Evolutionary conservation across 2,329 filamentous ascomycete species (phyloP).

Genomic region (Coniella vitis): DNA sequence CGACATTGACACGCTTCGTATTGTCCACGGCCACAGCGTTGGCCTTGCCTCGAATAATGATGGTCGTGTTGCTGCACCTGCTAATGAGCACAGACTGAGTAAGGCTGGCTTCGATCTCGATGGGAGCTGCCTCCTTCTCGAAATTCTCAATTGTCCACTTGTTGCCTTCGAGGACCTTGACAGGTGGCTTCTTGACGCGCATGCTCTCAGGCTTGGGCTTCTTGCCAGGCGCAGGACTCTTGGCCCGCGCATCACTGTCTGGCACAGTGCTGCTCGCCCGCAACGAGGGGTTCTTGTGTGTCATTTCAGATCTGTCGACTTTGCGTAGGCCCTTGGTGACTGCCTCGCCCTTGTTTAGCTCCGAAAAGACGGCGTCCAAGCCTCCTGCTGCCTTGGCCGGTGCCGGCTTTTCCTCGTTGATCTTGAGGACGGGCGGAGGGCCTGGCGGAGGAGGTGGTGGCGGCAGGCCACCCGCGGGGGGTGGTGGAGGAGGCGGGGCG

Average conservation of each 20-base stretch:
- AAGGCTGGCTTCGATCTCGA: conserved; percentile 76
- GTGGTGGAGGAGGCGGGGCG: conserved; percentile 57
- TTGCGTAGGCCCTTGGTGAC: conserved; percentile 87
- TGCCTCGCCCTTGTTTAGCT: conserved; percentile 81
- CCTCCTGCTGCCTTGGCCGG: conserved; percentile 45
- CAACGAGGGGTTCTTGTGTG: conserved; percentile 91
- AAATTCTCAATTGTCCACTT: conserved; percentile 98
- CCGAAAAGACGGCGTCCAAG: conserved; percentile 81
- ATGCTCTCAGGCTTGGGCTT: conserved; percentile 82
- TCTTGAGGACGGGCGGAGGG: conserved; percentile 59
- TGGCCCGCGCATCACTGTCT: conserved; percentile 54
- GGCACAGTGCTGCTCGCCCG: conserved; percentile 67
- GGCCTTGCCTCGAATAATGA: conserved; percentile 86
- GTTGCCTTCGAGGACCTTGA: conserved; percentile 75
- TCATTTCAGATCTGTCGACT: conserved; percentile 94
- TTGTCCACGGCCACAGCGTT: conserved; percentile 98
- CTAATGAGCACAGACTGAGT: conserved; percentile 88
- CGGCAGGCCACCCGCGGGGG: conserved; percentile 24
- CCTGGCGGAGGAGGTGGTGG: conserved; percentile 66
- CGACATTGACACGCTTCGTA: conserved; percentile 72
- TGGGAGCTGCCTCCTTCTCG: conserved; percentile 64
- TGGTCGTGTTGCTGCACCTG: conserved; percentile 82
- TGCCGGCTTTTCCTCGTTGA: conserved; percentile 37
- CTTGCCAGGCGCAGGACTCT: conserved; percentile 82
- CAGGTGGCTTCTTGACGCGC: conserved; percentile 74